A percentile compares a stretch with the other conserved stretches of the same genome.
phyloP scores from a whole-genome alignment of 2,329 filamentous ascomycete genomes.

The Botrytis galanthina region DNA sequence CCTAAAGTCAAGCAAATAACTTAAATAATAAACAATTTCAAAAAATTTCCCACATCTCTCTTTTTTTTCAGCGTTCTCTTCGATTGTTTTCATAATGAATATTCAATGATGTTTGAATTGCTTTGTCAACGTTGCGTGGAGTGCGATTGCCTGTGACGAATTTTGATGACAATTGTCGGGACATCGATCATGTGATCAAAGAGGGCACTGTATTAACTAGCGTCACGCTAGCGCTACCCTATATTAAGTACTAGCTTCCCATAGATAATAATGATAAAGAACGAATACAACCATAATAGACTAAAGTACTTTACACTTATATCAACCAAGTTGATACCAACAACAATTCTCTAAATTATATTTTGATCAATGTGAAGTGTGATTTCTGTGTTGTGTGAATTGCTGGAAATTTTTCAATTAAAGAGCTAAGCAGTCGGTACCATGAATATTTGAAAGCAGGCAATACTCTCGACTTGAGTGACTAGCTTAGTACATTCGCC shows the following conservation, averaged over 20 bases:
- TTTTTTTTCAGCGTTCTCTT: neutral
- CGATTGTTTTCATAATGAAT: neutral
- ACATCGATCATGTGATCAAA: too few relatives aligned
- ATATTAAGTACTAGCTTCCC: too few relatives aligned
- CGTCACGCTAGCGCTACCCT: too few relatives aligned
- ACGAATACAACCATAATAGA: too few relatives aligned
- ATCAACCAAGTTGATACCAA: too few relatives aligned
- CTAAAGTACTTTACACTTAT: too few relatives aligned
- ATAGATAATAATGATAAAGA: too few relatives aligned
- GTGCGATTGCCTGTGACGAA: neutral
- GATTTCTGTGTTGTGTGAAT: neutral
- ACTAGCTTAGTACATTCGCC: fast-evolving
- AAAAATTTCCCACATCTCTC: neutral
- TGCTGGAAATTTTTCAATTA: neutral
- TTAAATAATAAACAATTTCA: neutral
- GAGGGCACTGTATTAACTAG: too few relatives aligned
- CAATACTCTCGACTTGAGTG: neutral
- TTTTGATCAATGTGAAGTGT: neutral
- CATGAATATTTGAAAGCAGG: neutral
- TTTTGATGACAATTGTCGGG: too few relatives aligned
- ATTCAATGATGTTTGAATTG: neutral
- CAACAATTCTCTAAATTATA: neutral
- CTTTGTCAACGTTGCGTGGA: neutral
- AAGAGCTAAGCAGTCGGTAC: neutral
- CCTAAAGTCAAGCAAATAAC: neutral